These are phyloP conservation scores for Phytopythium aichiense DNA, from an alignment of 352 stramenopile species.

Conservation along the genomic window DNA sequence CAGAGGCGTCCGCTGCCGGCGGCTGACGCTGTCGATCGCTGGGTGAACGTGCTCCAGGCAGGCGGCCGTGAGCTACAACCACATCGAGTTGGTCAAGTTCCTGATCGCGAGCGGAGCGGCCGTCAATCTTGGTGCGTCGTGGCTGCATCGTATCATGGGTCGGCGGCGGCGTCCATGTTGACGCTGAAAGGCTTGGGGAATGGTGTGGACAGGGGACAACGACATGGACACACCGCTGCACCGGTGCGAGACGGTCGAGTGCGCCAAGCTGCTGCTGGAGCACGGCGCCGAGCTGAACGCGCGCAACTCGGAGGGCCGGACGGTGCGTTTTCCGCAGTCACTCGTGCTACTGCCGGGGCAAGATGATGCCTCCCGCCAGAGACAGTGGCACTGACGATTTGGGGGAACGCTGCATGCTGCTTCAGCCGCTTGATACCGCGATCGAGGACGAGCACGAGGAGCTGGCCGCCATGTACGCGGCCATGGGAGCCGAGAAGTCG, in stretches of 20 bases:
- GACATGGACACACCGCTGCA: constrained; percentile 68
- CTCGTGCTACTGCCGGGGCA: neutral
- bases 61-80: constrained; percentile 65
- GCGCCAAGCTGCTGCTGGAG: constrained; percentile 48
- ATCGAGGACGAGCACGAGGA: constrained; percentile 63
- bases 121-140: constrained; percentile 32
- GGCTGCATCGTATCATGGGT: neutral
- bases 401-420: constrained; percentile 1
- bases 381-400: neutral
- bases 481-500: constrained; percentile 48
- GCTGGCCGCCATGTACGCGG: constrained; percentile 42
- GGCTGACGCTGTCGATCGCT: neutral
- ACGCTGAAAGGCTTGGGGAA: neutral
- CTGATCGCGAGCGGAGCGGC: constrained; percentile 40
- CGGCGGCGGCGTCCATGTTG: neutral
- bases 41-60: constrained; percentile 22
- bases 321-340: constrained; percentile 19
- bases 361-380: neutral
- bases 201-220: constrained; percentile 33
- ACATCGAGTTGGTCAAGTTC: constrained; percentile 51
- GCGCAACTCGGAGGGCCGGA: constrained; percentile 54
- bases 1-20: neutral
- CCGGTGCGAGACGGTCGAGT: constrained; percentile 54
- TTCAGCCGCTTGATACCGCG: constrained; percentile 50
- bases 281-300: constrained; percentile 57